Evolutionary conservation across 2,329 filamentous ascomycete species (phyloP).

Genomic region (Aspergillus intermedius): DNA sequence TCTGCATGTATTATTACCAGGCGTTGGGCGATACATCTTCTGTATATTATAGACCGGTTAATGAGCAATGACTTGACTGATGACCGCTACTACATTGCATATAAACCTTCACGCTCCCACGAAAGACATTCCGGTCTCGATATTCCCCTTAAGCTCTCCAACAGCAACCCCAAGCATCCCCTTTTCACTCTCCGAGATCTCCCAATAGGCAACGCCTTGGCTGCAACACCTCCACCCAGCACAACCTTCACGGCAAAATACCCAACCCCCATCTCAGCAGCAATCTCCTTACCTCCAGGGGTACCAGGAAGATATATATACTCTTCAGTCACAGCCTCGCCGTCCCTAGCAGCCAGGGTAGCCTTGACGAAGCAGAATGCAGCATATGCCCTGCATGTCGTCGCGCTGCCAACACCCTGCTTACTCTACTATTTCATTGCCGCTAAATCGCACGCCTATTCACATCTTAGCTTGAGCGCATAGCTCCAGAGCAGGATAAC

Average conservation of each 20-base stretch:
- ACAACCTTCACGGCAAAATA: constrained; percentile 6
- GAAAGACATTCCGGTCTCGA: constrained; percentile 5
- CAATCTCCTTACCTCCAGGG: constrained; percentile 4
- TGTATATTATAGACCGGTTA: no score
- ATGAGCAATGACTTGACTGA: no score
- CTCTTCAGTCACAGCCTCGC: constrained; percentile 2
- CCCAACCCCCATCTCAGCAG: constrained; percentile 4
- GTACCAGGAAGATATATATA: constrained; percentile 3
- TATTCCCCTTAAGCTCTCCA: constrained; percentile 4
- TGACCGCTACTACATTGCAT: no score
- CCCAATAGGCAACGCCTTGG: constrained; percentile 2
- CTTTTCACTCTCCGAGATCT: constrained; percentile 4
- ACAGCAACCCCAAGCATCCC: constrained; percentile 4
- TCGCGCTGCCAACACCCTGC: constrained; percentile 5
- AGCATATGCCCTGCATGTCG: constrained; percentile 6
- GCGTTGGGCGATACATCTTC: no score
- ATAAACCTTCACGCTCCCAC: background rate
- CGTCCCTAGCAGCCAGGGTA: background rate
- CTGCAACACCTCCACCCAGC: constrained; percentile 1
- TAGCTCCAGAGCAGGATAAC: background rate
- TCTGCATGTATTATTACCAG: no score
- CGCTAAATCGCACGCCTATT: constrained; percentile 4
- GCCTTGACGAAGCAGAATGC: constrained; percentile 5
- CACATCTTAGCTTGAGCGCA: background rate
- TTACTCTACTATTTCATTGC: constrained; percentile 6